phyloP scores from a whole-genome alignment of 768 basidiomycete species.

The Tylopilus felleus region DNA sequence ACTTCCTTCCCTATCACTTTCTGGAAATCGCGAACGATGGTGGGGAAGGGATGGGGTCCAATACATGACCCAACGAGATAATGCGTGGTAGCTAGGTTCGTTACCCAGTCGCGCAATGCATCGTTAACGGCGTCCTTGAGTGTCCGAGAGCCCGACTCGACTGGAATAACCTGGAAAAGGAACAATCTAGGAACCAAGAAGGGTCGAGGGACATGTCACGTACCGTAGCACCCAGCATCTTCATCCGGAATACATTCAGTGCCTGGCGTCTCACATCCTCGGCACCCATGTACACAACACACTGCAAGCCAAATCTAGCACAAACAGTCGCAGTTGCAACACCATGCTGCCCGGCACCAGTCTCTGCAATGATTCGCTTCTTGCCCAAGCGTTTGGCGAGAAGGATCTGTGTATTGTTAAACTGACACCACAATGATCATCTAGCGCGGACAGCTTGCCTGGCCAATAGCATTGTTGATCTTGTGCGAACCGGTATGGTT shows the following conservation, averaged over 20 bases:
- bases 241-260: constrained; percentile 95
- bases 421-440: neutral
- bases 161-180: constrained; percentile 75
- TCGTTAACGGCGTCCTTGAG: constrained; percentile 99
- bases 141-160: constrained; percentile 89
- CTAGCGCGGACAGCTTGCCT: constrained; percentile 45
- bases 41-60: constrained; percentile 98
- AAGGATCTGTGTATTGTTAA: constrained; percentile 57
- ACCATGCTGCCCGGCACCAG: constrained; percentile 98
- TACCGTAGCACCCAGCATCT: constrained; percentile 94
- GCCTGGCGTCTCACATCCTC: constrained; percentile 97
- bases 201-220: neutral
- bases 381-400: constrained; percentile 94
- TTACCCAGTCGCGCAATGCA: constrained; percentile 98
- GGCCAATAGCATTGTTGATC: constrained; percentile 98
- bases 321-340: constrained; percentile 99
- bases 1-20: constrained; percentile 93
- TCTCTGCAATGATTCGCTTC: constrained; percentile 96
- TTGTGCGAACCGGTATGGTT: constrained; percentile 99
- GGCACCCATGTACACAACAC: constrained; percentile 96
- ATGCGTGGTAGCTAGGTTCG: constrained; percentile 89
- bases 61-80: constrained; percentile 97
- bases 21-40: constrained; percentile 98
- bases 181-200: neutral
- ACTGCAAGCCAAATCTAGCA: constrained; percentile 93